Evolutionary conservation across 805 yeast species (phyloP).

Genomic region (Candida anglica): DNA sequence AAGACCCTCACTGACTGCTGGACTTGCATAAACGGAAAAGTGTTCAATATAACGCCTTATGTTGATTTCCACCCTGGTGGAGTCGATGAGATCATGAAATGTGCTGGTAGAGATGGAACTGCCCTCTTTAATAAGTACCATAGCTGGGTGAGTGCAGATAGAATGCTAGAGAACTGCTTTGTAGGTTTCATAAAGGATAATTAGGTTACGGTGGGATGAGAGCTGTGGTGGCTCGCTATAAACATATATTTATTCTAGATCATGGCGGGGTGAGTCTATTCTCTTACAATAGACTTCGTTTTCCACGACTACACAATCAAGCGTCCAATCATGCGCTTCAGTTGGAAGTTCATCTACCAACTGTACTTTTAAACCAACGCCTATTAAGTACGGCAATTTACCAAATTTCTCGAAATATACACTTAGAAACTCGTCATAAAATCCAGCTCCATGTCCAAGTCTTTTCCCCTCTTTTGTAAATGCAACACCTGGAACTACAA

Average conservation of each 20-base stretch:
- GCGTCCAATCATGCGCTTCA: slow-evolving; percentile 60
- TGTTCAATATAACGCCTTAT: slow-evolving; percentile 84
- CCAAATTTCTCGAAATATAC: slow-evolving; percentile 14
- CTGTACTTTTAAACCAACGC: slow-evolving; percentile 66
- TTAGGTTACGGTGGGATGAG: not conserved
- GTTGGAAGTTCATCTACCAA: slow-evolving; percentile 48
- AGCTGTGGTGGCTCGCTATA: too few relatives aligned
- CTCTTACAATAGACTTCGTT: slow-evolving; percentile 18
- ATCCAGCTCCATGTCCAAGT: slow-evolving; percentile 92
- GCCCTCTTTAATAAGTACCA: slow-evolving; percentile 66
- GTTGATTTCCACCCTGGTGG: slow-evolving; percentile 94
- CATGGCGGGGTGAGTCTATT: too few relatives aligned
- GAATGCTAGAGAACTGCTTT: slow-evolving; percentile 73
- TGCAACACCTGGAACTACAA: slow-evolving; percentile 84
- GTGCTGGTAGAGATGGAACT: slow-evolving; percentile 86
- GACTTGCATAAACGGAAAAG: slow-evolving; percentile 77
- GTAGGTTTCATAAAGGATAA: slow-evolving; percentile 55
- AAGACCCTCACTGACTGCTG: slow-evolving; percentile 67
- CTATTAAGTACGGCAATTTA: slow-evolving; percentile 46
- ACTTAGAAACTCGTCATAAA: slow-evolving; percentile 64
- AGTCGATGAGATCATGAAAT: slow-evolving; percentile 63
- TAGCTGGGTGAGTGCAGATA: slow-evolving; percentile 75
- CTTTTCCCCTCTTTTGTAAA: slow-evolving; percentile 53
- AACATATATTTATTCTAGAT: too few relatives aligned
- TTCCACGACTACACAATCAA: slow-evolving; percentile 53